Evolutionary conservation across 192 early-diverging fungal species (phyloP), one percentile per base, ranked within the genome.

Genomic region (Haplosporangium gracile): DNA sequence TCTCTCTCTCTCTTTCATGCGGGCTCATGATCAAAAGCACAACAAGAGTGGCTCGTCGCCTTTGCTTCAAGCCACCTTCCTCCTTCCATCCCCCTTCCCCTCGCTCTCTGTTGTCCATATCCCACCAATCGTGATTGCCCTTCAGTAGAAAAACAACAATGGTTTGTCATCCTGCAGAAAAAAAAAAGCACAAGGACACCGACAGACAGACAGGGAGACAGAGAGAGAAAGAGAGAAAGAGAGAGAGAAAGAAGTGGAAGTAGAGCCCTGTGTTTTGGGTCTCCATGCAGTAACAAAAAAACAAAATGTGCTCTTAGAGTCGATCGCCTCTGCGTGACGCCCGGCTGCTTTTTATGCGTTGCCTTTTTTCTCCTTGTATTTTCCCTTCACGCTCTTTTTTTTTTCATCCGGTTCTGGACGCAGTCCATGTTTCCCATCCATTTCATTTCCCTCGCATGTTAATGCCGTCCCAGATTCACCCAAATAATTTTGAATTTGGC

Each of bases 101-200:
- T 65, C 60, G 60, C 60, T 29, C 60, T 0, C 3, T 29, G 11
- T 65, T 65, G n/a, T 29, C 15, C 29, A 32, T 15, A 65, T 32
- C 60, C 26, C 1, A 65, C 60, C 60, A 65, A 65, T 65, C 60
- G 29, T 11, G 24, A 15, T 15, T 9, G 9, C 60, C 13, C 13
- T 65, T 65, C 29, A 65, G 29, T 65, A 65, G 29, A 57, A 57
- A 57, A 57, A 57, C 60, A 71, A 71, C 70, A 71, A 71, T 24
- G 40, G 70, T 71, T 71, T 42, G 70, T 71, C 70, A 71, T 71
- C 40, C 39, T 71, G 70, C 70, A 71, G 68, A 38, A 34, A 20
- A 70, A 42, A 71, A 42, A 71, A 38, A 42, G 70, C 20, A 42
- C 40, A 71, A 71, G 39, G 36, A 65, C 60, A 26, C n/a, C n/a